Base-by-base conservation (phyloP, 2,329 filamentous ascomycete genomes). In the Proliferodiscus dingleyae region DNA sequence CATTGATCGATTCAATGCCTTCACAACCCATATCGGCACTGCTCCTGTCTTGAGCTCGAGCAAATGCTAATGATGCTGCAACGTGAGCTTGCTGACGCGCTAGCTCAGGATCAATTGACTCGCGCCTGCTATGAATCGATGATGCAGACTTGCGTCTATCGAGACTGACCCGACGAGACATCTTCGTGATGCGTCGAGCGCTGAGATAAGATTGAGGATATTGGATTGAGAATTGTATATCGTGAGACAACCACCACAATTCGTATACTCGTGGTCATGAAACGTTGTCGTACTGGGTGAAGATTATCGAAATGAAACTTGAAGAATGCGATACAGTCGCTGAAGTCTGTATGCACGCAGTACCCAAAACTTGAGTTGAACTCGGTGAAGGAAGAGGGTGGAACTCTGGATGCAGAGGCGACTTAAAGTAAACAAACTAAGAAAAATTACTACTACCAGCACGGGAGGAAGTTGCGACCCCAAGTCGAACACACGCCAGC, bases 1-100 rank as follows among this genome's bases (percentile, higher is more conserved):
- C 47, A 15, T 55, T 50, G 23, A 37, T 51, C 38, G 51, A 33
- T 39, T 45, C 46, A 19, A 50, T 37, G 21, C 47, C 50, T 53
- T 28, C 64, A 62, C 44, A 65, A 63, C 62, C 64, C 42, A 60
- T 55, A 39, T 68, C 67, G 22, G 60, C 58, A 46, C 57, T 66
- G 30, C 59, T 66, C 10, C 69, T 66, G 28, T 68, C 67, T 43
- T 68, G 68, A n/a, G 75, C 74, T 48, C 74, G 70, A 5, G 67
- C 62, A 58, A 78, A 86, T 1, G 83, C 83, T 56, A 81, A 68
- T 26, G 70, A 67, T 6, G 83, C 83, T 18, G 83, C 82, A 30
- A 75, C 71, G 30, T 79, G 74, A 6, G 83, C 83, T 61, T 85
- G 78, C 43, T 77, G 69, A 39, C 76, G 71, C 2, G 76, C 75